Percentiles rank a stretch among this genome's conserved stretches.
Evolutionary conservation across 1,139 yeast genomes (phyloP).

Genomic region (Hansenula anomala): DNA sequence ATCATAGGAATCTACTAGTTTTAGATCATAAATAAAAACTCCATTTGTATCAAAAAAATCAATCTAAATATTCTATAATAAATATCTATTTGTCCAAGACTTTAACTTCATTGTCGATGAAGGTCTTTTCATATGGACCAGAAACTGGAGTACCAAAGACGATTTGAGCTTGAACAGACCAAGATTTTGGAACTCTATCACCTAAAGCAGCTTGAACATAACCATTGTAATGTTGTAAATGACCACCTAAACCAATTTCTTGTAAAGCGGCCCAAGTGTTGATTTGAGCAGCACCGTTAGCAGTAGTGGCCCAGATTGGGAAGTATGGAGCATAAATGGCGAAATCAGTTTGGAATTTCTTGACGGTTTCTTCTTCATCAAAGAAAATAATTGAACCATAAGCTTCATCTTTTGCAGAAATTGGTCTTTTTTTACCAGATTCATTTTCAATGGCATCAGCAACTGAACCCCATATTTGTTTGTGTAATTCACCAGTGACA

Average conservation of each 20-base stretch:
- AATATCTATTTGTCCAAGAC: conserved; percentile 17
- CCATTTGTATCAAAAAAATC: too few species aligned
- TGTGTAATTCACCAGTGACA: conserved; percentile 36
- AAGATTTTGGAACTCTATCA: conserved; percentile 33
- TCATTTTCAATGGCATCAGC: conserved; percentile 29
- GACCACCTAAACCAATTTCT: conserved; percentile 39
- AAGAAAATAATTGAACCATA: conserved; percentile 43
- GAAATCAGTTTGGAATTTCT: conserved; percentile 33
- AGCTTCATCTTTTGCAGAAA: conserved; percentile 36
- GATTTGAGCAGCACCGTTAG: conserved; percentile 43
- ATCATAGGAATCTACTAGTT: neutral
- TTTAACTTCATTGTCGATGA: conserved; percentile 32
- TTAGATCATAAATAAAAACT: neutral
- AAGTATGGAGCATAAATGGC: conserved; percentile 35
- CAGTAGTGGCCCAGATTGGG: conserved; percentile 39
- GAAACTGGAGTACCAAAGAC: conserved; percentile 38
- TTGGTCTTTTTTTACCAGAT: conserved; percentile 32
- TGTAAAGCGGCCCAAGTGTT: conserved; percentile 40
- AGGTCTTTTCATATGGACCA: conserved; percentile 29
- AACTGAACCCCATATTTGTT: conserved; percentile 36
- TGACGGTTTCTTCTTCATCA: conserved; percentile 33
- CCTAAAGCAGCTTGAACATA: conserved; percentile 33
- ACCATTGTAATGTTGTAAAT: conserved; percentile 44
- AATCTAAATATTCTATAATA: neutral
- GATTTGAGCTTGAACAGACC: conserved; percentile 41